Percentiles rank a stretch among this genome's conserved stretches.
Evolutionary conservation across 441 rosid species (phyloP).

Genomic region (Aleurites moluccanus): DNA sequence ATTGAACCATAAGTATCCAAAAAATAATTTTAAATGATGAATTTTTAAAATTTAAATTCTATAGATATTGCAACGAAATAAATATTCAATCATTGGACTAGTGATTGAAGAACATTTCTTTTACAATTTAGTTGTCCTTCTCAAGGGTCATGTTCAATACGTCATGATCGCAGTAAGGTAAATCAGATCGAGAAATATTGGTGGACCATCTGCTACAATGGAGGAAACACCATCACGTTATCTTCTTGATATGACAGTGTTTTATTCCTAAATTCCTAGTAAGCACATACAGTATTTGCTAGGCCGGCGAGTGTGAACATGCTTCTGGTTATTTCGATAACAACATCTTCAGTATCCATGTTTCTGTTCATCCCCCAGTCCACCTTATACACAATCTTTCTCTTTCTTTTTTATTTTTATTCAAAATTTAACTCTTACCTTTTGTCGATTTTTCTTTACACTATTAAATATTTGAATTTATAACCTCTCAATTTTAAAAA

Average conservation of each 20-base stretch:
- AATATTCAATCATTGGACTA: too few species aligned
- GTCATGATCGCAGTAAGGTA: not conserved
- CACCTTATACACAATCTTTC: not conserved
- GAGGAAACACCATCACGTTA: slow-evolving; percentile 21
- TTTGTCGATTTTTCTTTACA: not conserved
- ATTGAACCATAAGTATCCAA: too few species aligned
- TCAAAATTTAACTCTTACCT: not conserved
- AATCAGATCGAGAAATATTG: slow-evolving; percentile 2
- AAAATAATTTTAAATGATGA: too few species aligned
- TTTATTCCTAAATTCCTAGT: not conserved
- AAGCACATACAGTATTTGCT: not conserved
- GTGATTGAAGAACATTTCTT: too few species aligned
- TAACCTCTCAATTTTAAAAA: too few species aligned
- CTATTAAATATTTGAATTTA: too few species aligned
- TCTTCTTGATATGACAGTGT: slow-evolving; percentile 1
- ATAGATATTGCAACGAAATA: too few species aligned
- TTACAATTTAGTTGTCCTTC: not conserved
- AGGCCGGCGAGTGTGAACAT: not conserved
- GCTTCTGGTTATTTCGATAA: not conserved
- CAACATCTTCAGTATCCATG: not conserved
- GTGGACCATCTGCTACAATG: slow-evolving; percentile 19
- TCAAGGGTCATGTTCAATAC: slow-evolving; percentile 3
- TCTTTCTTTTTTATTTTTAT: too few species aligned
- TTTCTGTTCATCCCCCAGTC: not conserved
- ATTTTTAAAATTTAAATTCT: too few species aligned